Base-by-base conservation (phyloP, 179 eudicot genomes). In the Vitellaria paradoxa region DNA sequence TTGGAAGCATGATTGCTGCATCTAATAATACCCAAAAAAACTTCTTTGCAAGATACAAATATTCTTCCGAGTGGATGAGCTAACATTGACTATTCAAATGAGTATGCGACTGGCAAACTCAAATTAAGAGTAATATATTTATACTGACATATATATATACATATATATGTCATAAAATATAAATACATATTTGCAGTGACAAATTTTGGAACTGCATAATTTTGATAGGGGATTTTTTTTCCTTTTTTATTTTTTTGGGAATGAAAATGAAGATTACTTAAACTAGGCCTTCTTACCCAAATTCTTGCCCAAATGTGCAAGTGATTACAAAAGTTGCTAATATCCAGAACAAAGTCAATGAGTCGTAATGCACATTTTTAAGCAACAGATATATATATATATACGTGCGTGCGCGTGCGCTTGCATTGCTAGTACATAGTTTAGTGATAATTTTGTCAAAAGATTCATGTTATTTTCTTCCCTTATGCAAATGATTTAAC, bases 251-350 rank as follows among this genome's bases (percentile, higher is more conserved):
- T 57, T 57, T 57, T 5, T 10, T 56, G 7, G 6, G 11, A 50
- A 56, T 52, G 60, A 70, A 52, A 70, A 70, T 70, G 20, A 24
- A 45, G 74, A 52, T 70, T 52, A 24, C 74, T 70, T 70, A 17
- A 52, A 47, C 60, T 26, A 23, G 46, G 8, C 17, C 60, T 70
- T 70, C 74, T 70, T 49, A 70, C 72, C 72, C 37, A 68, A n/a
- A 30, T 70, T 13, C 61, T 8, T 50, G 57, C 23, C 15, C 5
- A 20, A 68, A 24, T 4, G 11, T 12, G 11, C 0, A 68, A n/a
- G 3, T 9, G 20, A 21, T 20, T 21, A 30, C 37, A 30, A 30
- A 30, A 30, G 37, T 30, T 30, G 37, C 37, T 30, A 30, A 2
- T 30, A 30, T 1, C 6, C 7, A 68, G 56, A 68, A 11, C 72